Evolutionary conservation across 2,329 filamentous ascomycete genomes (phyloP).

Genomic region (Fusarium sp.): DNA sequence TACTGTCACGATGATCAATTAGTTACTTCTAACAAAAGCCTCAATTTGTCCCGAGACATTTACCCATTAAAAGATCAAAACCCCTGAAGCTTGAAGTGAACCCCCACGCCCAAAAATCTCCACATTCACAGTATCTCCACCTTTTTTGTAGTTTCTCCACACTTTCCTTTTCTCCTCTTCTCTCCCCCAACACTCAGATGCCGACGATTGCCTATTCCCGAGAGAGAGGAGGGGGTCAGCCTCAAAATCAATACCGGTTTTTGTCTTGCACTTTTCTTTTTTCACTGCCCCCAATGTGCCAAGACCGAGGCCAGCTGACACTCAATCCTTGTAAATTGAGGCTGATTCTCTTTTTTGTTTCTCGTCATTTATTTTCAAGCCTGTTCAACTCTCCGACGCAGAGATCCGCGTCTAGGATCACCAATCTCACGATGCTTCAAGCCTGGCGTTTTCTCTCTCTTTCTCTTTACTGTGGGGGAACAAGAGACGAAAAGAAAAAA

Average conservation of each 20-base stretch:
- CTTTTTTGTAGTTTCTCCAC: conserved; percentile 13
- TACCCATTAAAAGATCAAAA: too few species aligned
- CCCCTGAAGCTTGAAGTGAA: background rate
- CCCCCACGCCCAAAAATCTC: conserved; percentile 11
- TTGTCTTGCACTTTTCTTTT: background rate
- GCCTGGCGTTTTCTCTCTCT: background rate
- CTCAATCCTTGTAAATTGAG: background rate
- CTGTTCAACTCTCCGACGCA: background rate
- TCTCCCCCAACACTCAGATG: conserved; percentile 18
- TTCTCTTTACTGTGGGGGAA: background rate
- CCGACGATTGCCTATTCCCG: conserved; percentile 10
- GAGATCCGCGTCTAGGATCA: background rate
- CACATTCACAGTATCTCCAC: background rate
- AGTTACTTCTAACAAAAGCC: background rate
- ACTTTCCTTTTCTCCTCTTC: conserved; percentile 27
- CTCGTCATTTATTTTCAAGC: background rate
- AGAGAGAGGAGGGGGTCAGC: background rate
- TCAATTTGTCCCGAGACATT: background rate
- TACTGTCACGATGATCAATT: background rate
- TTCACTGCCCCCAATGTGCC: background rate
- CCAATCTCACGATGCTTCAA: background rate
- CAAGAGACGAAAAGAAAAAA: background rate
- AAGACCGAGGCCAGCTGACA: conserved; percentile 3
- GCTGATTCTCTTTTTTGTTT: background rate
- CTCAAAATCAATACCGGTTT: conserved; percentile 9